Base-by-base conservation (phyloP, 495 filamentous ascomycete species). In the Penicillium lividum region DNA sequence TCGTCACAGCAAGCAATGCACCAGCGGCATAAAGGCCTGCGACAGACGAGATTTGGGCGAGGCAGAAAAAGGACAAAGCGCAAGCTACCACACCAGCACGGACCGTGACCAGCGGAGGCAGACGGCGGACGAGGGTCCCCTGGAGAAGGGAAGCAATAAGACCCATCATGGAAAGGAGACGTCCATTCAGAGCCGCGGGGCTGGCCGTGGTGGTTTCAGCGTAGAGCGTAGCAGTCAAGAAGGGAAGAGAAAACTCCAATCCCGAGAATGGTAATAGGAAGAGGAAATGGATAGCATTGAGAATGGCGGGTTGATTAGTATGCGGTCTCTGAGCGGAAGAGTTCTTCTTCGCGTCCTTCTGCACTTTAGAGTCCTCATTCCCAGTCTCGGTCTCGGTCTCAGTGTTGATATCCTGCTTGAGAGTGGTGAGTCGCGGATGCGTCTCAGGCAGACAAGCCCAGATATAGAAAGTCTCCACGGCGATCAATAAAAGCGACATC, bases 261-360 rank as follows among this genome's bases (percentile, higher is more conserved):
- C 94, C 94, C 25, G 90, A 94, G 73, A 99, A 99, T 63, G 96
- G 96, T 9, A 99, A 85, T 54, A 99, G 84, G 75, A 99, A 99
- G 45, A 86, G 70, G 67, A 99, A 84, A 69, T 99, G 94, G 0
- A 92, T 85, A 7, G 87, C 68, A 68, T 97, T 97, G 38, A 99
- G 84, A n/a, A 96, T 64, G 25, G 84, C 73, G 44, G 91, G 90
- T 11, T 86, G 89, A 72, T 97, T 97, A 1, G 90, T 94, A 54
- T 89, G 79, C 5, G 51, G 33, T n/a, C 46, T 40, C 4, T 38
- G 18, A 6, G 16, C 30, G 25, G 42, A 25, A 25, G 43, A 46
- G 3, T 46, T 16, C 18, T 46, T 46, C 43, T 46, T 46, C 13
- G 15, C 27, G 7, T 36, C 16, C 10, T 2, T 36, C 15, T 40